phyloP scores from a whole-genome alignment of 2,329 filamentous ascomycete species.

The Aspergillus latus region DNA sequence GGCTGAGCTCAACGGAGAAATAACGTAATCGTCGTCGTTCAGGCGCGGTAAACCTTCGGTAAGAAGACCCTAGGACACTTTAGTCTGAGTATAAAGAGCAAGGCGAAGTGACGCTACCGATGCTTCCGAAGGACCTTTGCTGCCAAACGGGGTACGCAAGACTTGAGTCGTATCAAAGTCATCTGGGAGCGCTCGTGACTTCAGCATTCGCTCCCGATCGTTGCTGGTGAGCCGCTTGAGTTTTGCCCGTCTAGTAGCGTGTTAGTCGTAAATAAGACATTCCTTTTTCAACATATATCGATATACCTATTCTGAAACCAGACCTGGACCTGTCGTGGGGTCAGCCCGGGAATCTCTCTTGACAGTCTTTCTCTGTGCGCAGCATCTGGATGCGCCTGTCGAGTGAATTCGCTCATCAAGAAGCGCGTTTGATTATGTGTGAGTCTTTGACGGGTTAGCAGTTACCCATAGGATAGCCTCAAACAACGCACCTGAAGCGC shows the following conservation, averaged over 20 bases:
- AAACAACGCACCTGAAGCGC: slow-evolving; percentile 41
- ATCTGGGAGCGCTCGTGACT: slow-evolving; percentile 59
- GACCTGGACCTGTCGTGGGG: slow-evolving; percentile 89
- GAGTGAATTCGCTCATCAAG: slow-evolving; percentile 93
- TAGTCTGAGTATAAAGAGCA: slow-evolving; percentile 29
- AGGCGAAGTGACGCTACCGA: slow-evolving; percentile 47
- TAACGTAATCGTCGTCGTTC: slow-evolving; percentile 40
- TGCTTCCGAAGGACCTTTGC: slow-evolving; percentile 47
- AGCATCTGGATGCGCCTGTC: slow-evolving; percentile 90
- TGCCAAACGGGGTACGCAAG: slow-evolving; percentile 55
- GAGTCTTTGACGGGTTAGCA: slow-evolving; percentile 56
- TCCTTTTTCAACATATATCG: neutral
- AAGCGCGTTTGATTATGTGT: slow-evolving; percentile 98
- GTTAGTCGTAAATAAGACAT: slow-evolving; percentile 11
- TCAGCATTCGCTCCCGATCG: slow-evolving; percentile 62
- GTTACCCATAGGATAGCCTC: neutral
- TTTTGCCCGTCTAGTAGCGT: slow-evolving; percentile 54
- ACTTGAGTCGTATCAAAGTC: slow-evolving; percentile 62
- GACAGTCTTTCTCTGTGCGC: slow-evolving; percentile 84
- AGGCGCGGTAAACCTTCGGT: slow-evolving; percentile 35
- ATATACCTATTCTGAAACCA: slow-evolving; percentile 95
- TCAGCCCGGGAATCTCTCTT: slow-evolving; percentile 85
- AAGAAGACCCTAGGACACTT: slow-evolving; percentile 30
- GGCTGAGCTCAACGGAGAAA: slow-evolving; percentile 38
- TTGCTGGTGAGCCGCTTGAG: slow-evolving; percentile 61